phyloP scores from a whole-genome alignment of 352 stramenopile species.

The Phytophthora pluvialis region DNA sequence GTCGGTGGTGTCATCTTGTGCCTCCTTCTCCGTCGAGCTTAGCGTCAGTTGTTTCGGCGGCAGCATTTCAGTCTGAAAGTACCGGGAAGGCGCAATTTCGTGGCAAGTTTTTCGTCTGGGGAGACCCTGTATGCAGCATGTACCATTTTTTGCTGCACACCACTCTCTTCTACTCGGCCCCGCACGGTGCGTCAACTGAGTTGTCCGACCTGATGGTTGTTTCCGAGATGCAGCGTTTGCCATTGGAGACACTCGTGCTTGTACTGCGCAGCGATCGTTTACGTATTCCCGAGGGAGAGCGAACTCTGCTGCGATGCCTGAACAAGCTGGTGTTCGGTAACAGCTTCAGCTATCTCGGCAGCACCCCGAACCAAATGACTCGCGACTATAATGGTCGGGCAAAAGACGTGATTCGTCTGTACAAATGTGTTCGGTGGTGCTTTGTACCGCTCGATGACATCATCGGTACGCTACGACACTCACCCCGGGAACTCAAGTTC shows the following conservation, averaged over 20 bases:
- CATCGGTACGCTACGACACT: slow-evolving; percentile 47
- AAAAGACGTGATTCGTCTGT: slow-evolving; percentile 54
- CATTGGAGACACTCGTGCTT: slow-evolving; percentile 65
- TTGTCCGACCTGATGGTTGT: slow-evolving; percentile 40
- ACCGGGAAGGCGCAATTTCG: slow-evolving; percentile 30
- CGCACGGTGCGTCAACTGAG: slow-evolving; percentile 29
- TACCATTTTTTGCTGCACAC: slow-evolving; percentile 72
- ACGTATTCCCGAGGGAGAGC: slow-evolving; percentile 61
- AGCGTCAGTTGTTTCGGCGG: slow-evolving; percentile 3
- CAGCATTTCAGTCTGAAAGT: slow-evolving; percentile 23
- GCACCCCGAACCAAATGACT: slow-evolving; percentile 1
- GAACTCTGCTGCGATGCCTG: slow-evolving; percentile 49
- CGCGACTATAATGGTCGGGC: slow-evolving; percentile 40
- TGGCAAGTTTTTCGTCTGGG: slow-evolving; percentile 58
- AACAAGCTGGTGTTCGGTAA: slow-evolving; percentile 52
- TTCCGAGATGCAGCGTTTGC: slow-evolving; percentile 51
- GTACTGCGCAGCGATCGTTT: slow-evolving; percentile 69
- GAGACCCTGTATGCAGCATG: slow-evolving; percentile 64
- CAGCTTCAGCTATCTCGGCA: slow-evolving; percentile 24
- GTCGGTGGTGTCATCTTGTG: slow-evolving; percentile 38
- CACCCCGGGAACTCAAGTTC: slow-evolving; percentile 51
- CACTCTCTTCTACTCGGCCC: slow-evolving; percentile 68
- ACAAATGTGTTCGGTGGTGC: slow-evolving; percentile 72
- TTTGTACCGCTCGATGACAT: slow-evolving; percentile 68
- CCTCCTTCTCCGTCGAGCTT: slow-evolving; percentile 24